These are phyloP conservation scores for Penicillium oxalicum DNA, from an alignment of 2,329 filamentous ascomycete species.

Conservation along the genomic window DNA sequence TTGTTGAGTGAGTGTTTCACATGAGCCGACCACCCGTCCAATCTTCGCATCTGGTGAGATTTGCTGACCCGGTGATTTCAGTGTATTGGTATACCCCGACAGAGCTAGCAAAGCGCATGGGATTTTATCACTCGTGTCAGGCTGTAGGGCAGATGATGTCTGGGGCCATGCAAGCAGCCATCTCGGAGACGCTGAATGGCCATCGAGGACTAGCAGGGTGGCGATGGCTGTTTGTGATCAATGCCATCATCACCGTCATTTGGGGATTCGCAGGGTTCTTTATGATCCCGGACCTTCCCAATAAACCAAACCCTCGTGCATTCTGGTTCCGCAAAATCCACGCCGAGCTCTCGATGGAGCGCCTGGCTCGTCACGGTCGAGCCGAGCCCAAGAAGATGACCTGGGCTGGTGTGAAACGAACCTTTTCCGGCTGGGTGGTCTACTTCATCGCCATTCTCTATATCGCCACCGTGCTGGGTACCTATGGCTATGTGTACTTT, in stretches of 20 bases:
- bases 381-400: constrained; percentile 44
- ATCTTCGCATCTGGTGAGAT: not conserved
- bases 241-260: constrained; percentile 33
- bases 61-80: not conserved
- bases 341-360: constrained; percentile 39
- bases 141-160: constrained; percentile 28
- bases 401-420: constrained; percentile 41
- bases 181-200: constrained; percentile 29
- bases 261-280: constrained; percentile 32
- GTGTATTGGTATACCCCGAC: constrained; percentile 37
- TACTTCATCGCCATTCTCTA: constrained; percentile 45
- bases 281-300: constrained; percentile 38
- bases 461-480: constrained; percentile 42
- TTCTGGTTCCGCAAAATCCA: constrained; percentile 43
- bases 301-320: constrained; percentile 21
- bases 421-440: constrained; percentile 41
- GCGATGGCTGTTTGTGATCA: constrained; percentile 37
- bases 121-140: constrained; percentile 29
- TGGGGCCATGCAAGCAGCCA: constrained; percentile 27
- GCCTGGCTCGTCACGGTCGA: constrained; percentile 41
- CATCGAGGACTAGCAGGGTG: constrained; percentile 28
- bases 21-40: not conserved
- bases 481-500: constrained; percentile 40
- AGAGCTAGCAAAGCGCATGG: constrained; percentile 30
- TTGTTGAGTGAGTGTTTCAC: constrained; percentile 19